Evolutionary conservation across 768 basidiomycete genomes (phyloP), one percentile per base, ranked within the genome.

Genomic region (Suillus americanus): DNA sequence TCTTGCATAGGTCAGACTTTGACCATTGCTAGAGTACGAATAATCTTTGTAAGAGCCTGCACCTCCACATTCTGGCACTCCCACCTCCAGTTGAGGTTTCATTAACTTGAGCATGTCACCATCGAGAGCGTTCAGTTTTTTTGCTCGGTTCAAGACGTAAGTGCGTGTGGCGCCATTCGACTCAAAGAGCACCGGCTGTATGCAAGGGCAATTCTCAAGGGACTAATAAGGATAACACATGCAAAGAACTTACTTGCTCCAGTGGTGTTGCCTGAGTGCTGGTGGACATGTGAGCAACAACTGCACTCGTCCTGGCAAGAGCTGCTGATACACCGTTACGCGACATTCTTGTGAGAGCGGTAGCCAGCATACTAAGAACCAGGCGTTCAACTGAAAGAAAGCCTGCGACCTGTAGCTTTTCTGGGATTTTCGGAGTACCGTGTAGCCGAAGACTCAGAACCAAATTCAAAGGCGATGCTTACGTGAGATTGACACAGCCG

Each of bases 51-150:
- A 59, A 63, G 67, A 65, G 60, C 51, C 18, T 43, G 18, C 33
- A 50, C 41, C 28, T 59, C 3, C 41, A 55, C 8, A 43, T 25
- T n/a, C 2, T n/a, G 5, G 55, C 68, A n/a, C 33, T 64, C 83
- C 62, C 69, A 93, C 95, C 81, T 92, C 86, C 55, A 98, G 85
- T 75, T 92, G 89, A 3, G 87, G 84, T 18, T 85, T 80, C 20
- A 99, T 79, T 9, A 85, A 69, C 35, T 83, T 74, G 35, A 97
- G 85, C 94, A 97, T 97, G 43, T 84, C 80, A 46, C 84, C 80
- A 73, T 93, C 86, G 62, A 98, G 83, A 3, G 93, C 87, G 79
- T 99, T 99, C 40, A 92, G 82, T 75, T 92, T 92, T 65, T 74
- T 74, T 0, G 91, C 86, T 62, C 95, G 84, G 71, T 97, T 97